Conservation (phyloP, 176 grass and related monocot species). For the Bromus sterilis region DNA sequence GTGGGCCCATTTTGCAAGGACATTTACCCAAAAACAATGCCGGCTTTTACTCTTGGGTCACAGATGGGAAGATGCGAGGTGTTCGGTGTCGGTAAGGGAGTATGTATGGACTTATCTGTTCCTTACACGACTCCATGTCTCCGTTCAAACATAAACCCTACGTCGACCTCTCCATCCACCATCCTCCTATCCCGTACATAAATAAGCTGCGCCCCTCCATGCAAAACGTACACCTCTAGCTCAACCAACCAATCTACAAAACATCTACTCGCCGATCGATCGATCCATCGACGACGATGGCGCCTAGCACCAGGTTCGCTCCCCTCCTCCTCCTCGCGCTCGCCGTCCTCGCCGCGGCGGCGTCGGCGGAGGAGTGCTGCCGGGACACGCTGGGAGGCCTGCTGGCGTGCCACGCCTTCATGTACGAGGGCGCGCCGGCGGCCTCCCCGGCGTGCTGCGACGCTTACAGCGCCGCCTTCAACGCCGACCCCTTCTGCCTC, state of each 20-base stretch:
- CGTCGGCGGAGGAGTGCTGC: conserved; percentile 6
- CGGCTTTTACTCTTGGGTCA: no score
- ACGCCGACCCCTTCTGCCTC: conserved; percentile 41
- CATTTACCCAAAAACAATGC: no score
- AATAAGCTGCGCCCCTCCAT: neutral
- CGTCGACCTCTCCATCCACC: neutral
- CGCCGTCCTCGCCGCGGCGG: neutral
- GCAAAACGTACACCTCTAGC: neutral
- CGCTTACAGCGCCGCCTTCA: conserved; percentile 15
- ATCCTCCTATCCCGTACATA: neutral
- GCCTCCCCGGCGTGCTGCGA: conserved; percentile 27
- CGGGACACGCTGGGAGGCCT: conserved; percentile 21
- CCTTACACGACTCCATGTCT: neutral
- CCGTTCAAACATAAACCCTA: neutral
- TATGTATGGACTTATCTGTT: neutral
- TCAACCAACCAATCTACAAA: neutral
- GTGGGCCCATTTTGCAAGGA: no score
- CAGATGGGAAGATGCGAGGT: no score
- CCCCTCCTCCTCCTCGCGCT: neutral
- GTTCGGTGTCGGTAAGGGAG: no score
- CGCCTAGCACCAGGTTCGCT: neutral
- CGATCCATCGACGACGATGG: no score
- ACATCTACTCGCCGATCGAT: neutral
- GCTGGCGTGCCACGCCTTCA: conserved; percentile 20
- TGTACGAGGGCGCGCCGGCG: neutral